Percentiles rank a stretch among this genome's conserved stretches.
These are phyloP conservation scores for Mycena rosella DNA, from an alignment of 768 basidiomycete species.

Conservation along the genomic window DNA sequence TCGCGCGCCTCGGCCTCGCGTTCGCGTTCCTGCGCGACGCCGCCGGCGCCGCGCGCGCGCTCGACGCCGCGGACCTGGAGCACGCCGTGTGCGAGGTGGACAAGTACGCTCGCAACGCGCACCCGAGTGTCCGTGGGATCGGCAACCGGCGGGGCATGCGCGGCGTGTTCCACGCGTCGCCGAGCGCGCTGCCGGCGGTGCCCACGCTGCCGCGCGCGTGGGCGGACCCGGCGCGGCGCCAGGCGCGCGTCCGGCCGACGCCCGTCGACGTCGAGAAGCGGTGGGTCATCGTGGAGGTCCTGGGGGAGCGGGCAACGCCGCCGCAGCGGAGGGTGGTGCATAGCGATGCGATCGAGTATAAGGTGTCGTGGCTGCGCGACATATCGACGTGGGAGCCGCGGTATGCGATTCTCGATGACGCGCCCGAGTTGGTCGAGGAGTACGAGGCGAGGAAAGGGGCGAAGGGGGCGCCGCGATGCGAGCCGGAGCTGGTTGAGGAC, in stretches of 20 bases:
- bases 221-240: slow-evolving; percentile 59
- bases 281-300: slow-evolving; percentile 55
- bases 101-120: slow-evolving; percentile 76
- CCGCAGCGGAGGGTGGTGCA: slow-evolving; percentile 29
- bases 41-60: slow-evolving; percentile 53
- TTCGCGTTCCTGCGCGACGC: slow-evolving; percentile 65
- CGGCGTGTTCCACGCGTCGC: slow-evolving; percentile 52
- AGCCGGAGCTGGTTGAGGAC: too few species aligned
- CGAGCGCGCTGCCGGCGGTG: slow-evolving; percentile 40
- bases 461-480: neutral
- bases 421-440: slow-evolving; percentile 57
- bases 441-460: slow-evolving; percentile 37
- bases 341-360: slow-evolving; percentile 53
- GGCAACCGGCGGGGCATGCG: slow-evolving; percentile 52
- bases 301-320: slow-evolving; percentile 50
- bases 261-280: slow-evolving; percentile 56
- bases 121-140: slow-evolving; percentile 60
- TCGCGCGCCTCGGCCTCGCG: slow-evolving; percentile 66
- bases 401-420: slow-evolving; percentile 59
- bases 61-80: slow-evolving; percentile 80
- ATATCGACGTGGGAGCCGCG: slow-evolving; percentile 74
- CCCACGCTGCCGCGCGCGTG: slow-evolving; percentile 67
- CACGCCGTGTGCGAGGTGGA: slow-evolving; percentile 85
- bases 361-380: slow-evolving; percentile 66
- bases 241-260: slow-evolving; percentile 56